phyloP scores from a whole-genome alignment of 768 basidiomycete genomes.

The Termitomyces sp. region DNA sequence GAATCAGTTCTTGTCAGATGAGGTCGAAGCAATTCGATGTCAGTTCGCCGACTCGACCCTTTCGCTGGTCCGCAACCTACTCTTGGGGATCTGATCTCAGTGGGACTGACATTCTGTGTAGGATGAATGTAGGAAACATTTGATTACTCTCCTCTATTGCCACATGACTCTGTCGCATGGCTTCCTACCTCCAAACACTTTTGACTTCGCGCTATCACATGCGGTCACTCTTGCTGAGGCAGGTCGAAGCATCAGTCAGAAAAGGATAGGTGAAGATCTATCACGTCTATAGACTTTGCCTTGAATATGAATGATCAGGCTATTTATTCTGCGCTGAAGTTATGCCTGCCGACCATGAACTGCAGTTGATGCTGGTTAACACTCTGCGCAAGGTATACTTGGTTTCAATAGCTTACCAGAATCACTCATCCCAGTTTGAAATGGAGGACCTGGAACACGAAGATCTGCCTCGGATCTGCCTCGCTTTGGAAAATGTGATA shows the following conservation, averaged over 20 bases:
- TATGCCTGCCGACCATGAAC: constrained; percentile 64
- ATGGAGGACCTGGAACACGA: constrained; percentile 67
- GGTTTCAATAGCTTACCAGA: background rate
- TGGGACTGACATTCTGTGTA: constrained; percentile 24
- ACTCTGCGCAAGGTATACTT: constrained; percentile 68
- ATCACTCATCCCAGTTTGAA: background rate
- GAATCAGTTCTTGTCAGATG: constrained; percentile 55
- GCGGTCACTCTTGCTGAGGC: constrained; percentile 76
- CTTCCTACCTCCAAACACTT: constrained; percentile 33
- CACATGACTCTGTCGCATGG: constrained; percentile 43
- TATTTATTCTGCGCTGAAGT: constrained; percentile 75
- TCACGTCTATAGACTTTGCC: background rate
- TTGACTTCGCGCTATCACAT: constrained; percentile 71
- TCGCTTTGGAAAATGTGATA: constrained; percentile 69
- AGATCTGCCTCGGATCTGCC: constrained; percentile 50
- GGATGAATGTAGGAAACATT: constrained; percentile 60
- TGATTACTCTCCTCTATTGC: constrained; percentile 72
- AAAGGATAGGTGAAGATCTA: constrained; percentile 54
- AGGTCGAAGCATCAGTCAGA: constrained; percentile 53
- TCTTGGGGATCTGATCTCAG: constrained; percentile 2
- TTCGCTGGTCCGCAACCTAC: constrained; percentile 44
- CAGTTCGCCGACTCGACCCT: constrained; percentile 46
- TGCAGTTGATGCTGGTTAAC: constrained; percentile 81
- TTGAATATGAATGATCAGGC: constrained; percentile 36
- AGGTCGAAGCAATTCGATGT: constrained; percentile 52